phyloP scores from a whole-genome alignment of 176 grass and related monocot genomes.

The Musa acuminata region DNA sequence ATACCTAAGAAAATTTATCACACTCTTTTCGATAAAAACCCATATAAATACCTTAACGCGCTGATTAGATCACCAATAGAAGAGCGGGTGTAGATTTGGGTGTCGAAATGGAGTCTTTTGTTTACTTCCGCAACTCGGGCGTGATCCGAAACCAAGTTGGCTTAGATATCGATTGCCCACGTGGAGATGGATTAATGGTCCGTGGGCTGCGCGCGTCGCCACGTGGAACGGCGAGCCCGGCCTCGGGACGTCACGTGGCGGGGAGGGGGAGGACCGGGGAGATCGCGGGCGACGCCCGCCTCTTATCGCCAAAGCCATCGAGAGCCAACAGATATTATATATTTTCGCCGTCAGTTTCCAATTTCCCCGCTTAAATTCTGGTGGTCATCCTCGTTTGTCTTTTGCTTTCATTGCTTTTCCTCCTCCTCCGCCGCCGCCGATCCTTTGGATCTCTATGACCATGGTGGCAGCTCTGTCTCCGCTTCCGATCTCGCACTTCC shows the following conservation, averaged over 20 bases:
- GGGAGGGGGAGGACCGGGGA: background rate
- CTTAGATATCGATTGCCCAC: too few species aligned
- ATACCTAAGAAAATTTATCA: too few species aligned
- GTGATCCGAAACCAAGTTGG: too few species aligned
- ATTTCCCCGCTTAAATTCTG: background rate
- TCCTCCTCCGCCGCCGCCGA: slow-evolving; percentile 6
- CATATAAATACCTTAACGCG: too few species aligned
- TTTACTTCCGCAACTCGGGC: too few species aligned
- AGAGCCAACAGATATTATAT: background rate
- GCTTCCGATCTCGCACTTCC: slow-evolving; percentile 52
- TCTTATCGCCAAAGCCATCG: background rate
- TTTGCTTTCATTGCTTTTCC: slow-evolving; percentile 12
- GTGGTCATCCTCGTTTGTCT: slow-evolving; percentile 5
- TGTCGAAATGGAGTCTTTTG: too few species aligned
- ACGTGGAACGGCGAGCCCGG: too few species aligned
- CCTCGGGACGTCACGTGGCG: background rate
- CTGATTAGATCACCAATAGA: too few species aligned
- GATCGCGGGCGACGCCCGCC: slow-evolving; percentile 10
- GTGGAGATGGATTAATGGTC: too few species aligned
- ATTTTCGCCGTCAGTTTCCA: background rate
- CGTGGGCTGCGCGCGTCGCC: too few species aligned
- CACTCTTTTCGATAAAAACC: too few species aligned
- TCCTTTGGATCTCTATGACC: slow-evolving; percentile 42
- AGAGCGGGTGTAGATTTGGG: too few species aligned
- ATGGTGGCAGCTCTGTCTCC: slow-evolving; percentile 52